Evolutionary conservation across 306 rosid species (phyloP), one percentile per base, ranked within the genome.

Genomic region (Pterocarpus macrocarpus): DNA sequence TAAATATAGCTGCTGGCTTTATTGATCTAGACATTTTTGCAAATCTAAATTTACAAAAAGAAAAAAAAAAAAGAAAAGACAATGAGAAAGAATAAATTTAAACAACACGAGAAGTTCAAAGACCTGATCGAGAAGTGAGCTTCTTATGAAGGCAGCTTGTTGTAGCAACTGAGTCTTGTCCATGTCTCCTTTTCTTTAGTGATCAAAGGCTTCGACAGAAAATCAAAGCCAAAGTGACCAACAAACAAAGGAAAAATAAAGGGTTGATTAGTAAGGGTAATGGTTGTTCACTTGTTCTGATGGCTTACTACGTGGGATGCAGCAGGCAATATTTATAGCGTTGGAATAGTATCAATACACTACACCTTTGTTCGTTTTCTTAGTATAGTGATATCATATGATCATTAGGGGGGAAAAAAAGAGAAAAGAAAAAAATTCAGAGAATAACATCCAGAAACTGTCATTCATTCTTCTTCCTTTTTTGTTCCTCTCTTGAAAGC

Each of bases 61-160:
- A 17, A 22, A 62, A 62, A 33, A 33, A 62, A 62, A 59, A 2
- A 59, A 1, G 9, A 15, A 56, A 13, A 56, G 9, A 50, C 14
- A 63, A 5, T 13, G n/a, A 58, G 1, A 63, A 16, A 34, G 5
- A 76, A 61, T 32, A 63, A 76, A 49, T 43, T 2, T 33, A 34
- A 14, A 64, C 0, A 66, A 0, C 53, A 77, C 30, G 38, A 55
- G 5, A 30, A 22, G 5, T 1, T 14, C 32, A 56, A 78, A 79
- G 36, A 79, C 97, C 97, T 91, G 89, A 38, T 89, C 89, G 73
- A 93, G 79, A 76, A 93, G 87, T 73, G 91, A 88, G 63, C 70
- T 88, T 84, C 89, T 86, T 67, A 84, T 84, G 71, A 55, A 77
- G 55, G 84, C 73, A 47, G 84, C 90, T 59, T 89, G 88, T 69